Evolutionary conservation across 257 asterid species (phyloP), one percentile per base, ranked within the genome.

Genomic region (Osmanthus fragrans): DNA sequence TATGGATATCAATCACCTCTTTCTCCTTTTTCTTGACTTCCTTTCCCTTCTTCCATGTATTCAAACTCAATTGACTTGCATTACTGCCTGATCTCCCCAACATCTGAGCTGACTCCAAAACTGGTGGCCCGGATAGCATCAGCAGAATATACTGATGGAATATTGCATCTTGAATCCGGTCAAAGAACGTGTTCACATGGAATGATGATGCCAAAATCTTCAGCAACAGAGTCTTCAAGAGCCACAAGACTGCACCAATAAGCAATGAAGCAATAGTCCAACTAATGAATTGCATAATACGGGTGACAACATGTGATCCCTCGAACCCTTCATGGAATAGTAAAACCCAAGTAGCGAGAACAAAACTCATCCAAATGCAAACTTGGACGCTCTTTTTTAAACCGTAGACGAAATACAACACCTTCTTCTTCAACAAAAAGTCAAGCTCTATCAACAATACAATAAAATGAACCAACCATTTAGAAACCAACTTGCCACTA

Each of bases 131-230:
- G 0, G 98, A 89, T 36, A 94, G 81, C 0, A 96, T 87, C 74
- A 82, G 56, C 21, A 94, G 71, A 51, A 94, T 83, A 47, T 89
- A 94, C 86, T 94, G 98, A 86, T 90, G 92, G 76, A 91, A 87
- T 36, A 86, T 78, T 0, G 98, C 84, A 42, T 92, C 96, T 34
- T 89, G 98, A 82, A 94, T 92, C 84, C 97, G 77, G 77, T 94
- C 97, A 72, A 94, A 92, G 89, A 92, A 94, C 1, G 96, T 84
- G 25, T 80, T 94, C 8, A 91, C 97, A 23, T 94, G 94, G 77
- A 94, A 94, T 7, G 94, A 85, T 10, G 96, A 87, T 6, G 99
- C 97, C 84, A 94, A 81, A 39, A 92, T 88, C 87, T 94, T 94
- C 16, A 94, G 83, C 72, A 91, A 78, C 85, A 91, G 73, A 12